Evolutionary conservation across 2,329 filamentous ascomycete genomes (phyloP), one percentile per base, ranked within the genome.

Genomic region (Fusarium sp.): DNA sequence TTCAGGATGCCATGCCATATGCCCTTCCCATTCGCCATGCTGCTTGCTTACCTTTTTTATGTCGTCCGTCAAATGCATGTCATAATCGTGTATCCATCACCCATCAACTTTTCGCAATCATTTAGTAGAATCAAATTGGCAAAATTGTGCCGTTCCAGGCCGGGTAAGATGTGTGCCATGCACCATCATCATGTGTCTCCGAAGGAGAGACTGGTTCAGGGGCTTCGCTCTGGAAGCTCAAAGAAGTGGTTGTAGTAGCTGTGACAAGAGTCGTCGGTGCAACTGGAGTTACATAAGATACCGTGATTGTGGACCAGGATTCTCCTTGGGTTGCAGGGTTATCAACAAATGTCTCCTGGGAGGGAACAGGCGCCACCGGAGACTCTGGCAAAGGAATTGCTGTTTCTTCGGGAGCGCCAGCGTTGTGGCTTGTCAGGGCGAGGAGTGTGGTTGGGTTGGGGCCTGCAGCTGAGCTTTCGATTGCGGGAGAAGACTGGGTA

Each of bases 111-210:
- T 59, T 53, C 35, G 38, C 55, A 44, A 59, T 52, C 15, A 39
- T 58, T 35, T 8, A 7, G 39, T 11, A 19, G 22, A 52, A 59
- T 70, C 41, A 40, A 19, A 35, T 28, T 24, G 58, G 34, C 6
- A 46, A 29, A 28, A 48, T 45, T 2, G 79, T 80, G 47, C 69
- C 74, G 58, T 80, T 82, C 78, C 78, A 80, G 0, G 77, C 39
- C 3, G 79, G 78, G 50, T 81, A 82, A 1, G 74, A 75, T 4
- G 80, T 80, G 54, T 80, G 79, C 81, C 80, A 82, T 45, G 70
- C 70, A 15, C 80, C 80, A 49, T 82, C 64, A 52, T 82, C 79
- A 36, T 77, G 73, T 11, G 73, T 74, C 31, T 66, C 64, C n/a
- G 71, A 64, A 28, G 66, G 54, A 12, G 70, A 65, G 9, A 62